Evolutionary conservation across 305 asterid genomes (phyloP).

Genomic region (Solanum hybrid): DNA sequence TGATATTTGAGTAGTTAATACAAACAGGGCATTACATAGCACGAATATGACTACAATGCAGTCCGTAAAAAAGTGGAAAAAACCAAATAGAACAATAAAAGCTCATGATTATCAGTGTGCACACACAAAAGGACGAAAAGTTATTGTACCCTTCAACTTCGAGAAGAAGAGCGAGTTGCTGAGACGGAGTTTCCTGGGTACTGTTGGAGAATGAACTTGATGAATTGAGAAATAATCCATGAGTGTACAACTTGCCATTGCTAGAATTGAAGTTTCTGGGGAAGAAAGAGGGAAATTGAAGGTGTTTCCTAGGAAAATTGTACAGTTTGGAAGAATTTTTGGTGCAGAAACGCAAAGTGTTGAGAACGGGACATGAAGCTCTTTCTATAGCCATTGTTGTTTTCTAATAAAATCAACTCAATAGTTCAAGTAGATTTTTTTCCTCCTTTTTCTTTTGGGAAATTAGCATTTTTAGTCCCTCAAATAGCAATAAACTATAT

Average conservation of each 20-base stretch:
- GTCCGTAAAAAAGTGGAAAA: neutral
- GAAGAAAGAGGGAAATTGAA: constrained; percentile 12
- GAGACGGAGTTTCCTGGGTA: constrained; percentile 27
- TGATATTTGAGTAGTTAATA: neutral
- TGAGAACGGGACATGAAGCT: constrained; percentile 6
- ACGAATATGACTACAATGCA: neutral
- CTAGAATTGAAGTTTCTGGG: constrained; percentile 19
- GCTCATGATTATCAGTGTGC: neutral
- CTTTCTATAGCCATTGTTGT: neutral
- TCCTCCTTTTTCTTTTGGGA: neutral
- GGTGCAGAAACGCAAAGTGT: neutral
- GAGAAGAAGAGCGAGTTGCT: constrained; percentile 57
- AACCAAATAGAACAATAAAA: neutral
- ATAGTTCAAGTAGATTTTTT: neutral
- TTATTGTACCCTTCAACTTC: constrained; percentile 77
- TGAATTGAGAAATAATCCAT: constrained; percentile 21
- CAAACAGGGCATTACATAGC: neutral
- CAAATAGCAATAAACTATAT: too few relatives aligned
- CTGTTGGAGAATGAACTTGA: constrained; percentile 21
- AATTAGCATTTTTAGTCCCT: neutral
- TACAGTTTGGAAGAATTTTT: neutral
- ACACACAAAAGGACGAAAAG: neutral
- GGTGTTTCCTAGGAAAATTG: constrained; percentile 12
- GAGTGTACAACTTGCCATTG: neutral
- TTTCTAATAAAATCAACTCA: neutral